Evolutionary conservation across 176 grass and related monocot species (phyloP).

Genomic region (Oryza australiensis): DNA sequence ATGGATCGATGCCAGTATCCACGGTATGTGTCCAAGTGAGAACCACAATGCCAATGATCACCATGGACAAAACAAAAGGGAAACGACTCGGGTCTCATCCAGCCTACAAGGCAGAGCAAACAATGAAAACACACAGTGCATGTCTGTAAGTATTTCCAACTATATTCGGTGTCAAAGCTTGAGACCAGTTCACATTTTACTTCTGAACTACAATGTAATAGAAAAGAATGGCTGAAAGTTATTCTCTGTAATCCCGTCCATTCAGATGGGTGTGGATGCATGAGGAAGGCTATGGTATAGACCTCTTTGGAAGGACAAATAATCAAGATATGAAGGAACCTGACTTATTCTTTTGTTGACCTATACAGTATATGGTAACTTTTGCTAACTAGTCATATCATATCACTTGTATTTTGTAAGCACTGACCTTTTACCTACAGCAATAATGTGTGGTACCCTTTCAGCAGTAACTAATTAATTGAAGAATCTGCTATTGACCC

Average conservation of each 20-base stretch:
- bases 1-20: background rate
- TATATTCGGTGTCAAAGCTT: background rate
- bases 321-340: slow-evolving; percentile 12
- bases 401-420: slow-evolving; percentile 21
- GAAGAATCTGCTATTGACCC: slow-evolving; percentile 82
- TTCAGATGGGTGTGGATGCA: background rate
- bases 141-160: background rate
- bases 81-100: background rate
- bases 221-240: background rate
- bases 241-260: background rate
- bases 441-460: background rate
- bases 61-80: background rate
- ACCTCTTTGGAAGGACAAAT: slow-evolving; percentile 25
- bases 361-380: slow-evolving; percentile 36
- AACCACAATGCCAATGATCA: background rate
- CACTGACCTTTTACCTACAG: slow-evolving; percentile 17
- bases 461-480: slow-evolving; percentile 23
- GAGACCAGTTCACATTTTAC: background rate
- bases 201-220: background rate
- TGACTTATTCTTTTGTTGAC: slow-evolving; percentile 31
- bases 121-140: background rate
- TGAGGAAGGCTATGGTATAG: background rate
- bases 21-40: background rate
- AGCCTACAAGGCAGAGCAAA: background rate
- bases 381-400: slow-evolving; percentile 26